Percentiles rank a stretch among this genome's conserved stretches.
Conservation (phyloP, 495 filamentous ascomycete genomes). For the Hypoxylon subgilvum region DNA sequence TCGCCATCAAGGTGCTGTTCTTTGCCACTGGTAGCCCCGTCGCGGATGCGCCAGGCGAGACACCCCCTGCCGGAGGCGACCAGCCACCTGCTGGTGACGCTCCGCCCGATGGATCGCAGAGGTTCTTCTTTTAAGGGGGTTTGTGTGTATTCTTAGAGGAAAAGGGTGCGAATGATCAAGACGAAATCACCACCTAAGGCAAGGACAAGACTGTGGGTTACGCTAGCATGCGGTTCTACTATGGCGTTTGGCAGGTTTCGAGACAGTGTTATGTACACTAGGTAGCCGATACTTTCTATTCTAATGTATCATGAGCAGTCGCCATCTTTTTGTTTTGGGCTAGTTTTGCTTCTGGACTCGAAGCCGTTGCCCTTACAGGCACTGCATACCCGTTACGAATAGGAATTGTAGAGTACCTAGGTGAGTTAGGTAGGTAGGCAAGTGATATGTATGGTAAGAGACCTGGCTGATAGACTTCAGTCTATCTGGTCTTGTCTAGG, state of each 20-base stretch:
- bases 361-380: no score
- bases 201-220: neutral
- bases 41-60: constrained; percentile 46
- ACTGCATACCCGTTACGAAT: no score
- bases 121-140: constrained; percentile 37
- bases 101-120: constrained; percentile 4
- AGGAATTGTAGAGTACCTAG: no score
- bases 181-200: neutral
- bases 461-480: neutral
- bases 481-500: no score
- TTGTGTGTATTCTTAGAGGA: neutral
- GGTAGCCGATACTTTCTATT: constrained; percentile 28
- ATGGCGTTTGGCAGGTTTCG: constrained; percentile 22
- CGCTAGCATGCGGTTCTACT: constrained; percentile 6
- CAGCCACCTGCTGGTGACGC: constrained; percentile 15
- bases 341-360: neutral
- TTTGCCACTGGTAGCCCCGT: constrained; percentile 82
- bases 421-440: no score
- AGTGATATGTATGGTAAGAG: no score
- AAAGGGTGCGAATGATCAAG: neutral
- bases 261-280: constrained; percentile 30
- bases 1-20: constrained; percentile 95
- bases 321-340: neutral
- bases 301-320: constrained; percentile 18
- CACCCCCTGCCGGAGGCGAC: constrained; percentile 27